phyloP scores from a whole-genome alignment of 352 stramenopile species.

The Detonula confervacea region DNA sequence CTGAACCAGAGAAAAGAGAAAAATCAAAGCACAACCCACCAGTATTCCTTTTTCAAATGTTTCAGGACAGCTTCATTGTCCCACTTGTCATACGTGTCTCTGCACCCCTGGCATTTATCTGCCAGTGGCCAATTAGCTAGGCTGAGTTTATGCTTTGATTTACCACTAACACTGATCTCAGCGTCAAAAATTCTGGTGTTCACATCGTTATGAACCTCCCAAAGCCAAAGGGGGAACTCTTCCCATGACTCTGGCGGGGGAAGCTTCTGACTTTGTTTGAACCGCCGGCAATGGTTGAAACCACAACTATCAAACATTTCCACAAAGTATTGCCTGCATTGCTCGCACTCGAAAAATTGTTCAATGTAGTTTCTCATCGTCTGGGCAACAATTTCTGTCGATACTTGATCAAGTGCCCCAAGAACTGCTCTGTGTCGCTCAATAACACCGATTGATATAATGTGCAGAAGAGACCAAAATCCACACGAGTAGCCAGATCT shows the following conservation, averaged over 20 bases:
- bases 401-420: constrained; percentile 49
- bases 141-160: constrained; percentile 33
- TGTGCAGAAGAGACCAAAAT: constrained; percentile 58
- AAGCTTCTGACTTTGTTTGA: constrained; percentile 45
- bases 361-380: constrained; percentile 57
- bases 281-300: constrained; percentile 50
- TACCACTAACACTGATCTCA: constrained; percentile 5
- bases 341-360: constrained; percentile 50
- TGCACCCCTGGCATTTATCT: constrained; percentile 44
- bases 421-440: constrained; percentile 59
- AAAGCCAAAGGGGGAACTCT: constrained; percentile 59
- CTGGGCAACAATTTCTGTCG: constrained; percentile 43
- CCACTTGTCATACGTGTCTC: constrained; percentile 41
- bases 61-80: constrained; percentile 35
- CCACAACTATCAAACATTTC: constrained; percentile 52
- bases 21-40: constrained; percentile 21
- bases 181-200: constrained; percentile 50
- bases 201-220: constrained; percentile 58
- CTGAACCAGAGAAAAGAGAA: not conserved
- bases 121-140: constrained; percentile 39
- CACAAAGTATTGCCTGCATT: constrained; percentile 51
- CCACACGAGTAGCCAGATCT: constrained; percentile 49
- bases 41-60: constrained; percentile 59
- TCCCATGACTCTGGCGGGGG: constrained; percentile 43
- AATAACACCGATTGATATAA: constrained; percentile 56